Base-by-base conservation (phyloP, 2,329 filamentous ascomycete species). In the Fusarium brevicatenulatum region DNA sequence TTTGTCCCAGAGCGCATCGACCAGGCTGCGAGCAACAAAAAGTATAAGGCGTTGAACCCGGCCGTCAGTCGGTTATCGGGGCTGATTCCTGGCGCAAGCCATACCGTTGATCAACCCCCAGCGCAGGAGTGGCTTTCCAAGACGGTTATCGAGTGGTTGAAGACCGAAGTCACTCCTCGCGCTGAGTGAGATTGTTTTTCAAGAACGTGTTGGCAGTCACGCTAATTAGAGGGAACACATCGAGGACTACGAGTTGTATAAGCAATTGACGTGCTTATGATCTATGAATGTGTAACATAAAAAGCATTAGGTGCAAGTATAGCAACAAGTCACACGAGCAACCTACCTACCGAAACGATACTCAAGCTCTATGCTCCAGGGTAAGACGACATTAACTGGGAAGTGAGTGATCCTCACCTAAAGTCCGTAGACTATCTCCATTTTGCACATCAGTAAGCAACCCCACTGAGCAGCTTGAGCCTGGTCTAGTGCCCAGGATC, bases 1-100 rank as follows among this genome's bases (percentile, higher is more conserved):
- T 90, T 85, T 77, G 87, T 94, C 4, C 90, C 92, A 1, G 65
- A 76, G 3, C 79, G 75, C 3, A 82, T 94, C 21, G 87, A 93
- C 77, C 90, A 91, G 76, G 81, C 82, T 34, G 84, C 78, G 5
- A 80, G 93, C 67, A 82, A 93, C 61, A 80, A 85, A 63, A 86
- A 83, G 58, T 95, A 92, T 88, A 85, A 80, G 69, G 74, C 77
- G 0, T 80, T 84, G 10, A 87, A 83, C 65, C 75, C 81, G 7
- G 78, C 85, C 15, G 85, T 85, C 23, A 89, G 88, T 73, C 77
- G 82, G 25, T 77, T 89, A 11, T 89, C 88, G 4, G 87, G 83
- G 2, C 76, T 85, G 16, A 88, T 90, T 62, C 88, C 88, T 8
- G 85, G 82, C 8, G 86, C 88, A 2, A 82, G 82, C 32, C 89